phyloP scores from a whole-genome alignment of 208 protist genomes.

The Herpetomonas tarakana region DNA sequence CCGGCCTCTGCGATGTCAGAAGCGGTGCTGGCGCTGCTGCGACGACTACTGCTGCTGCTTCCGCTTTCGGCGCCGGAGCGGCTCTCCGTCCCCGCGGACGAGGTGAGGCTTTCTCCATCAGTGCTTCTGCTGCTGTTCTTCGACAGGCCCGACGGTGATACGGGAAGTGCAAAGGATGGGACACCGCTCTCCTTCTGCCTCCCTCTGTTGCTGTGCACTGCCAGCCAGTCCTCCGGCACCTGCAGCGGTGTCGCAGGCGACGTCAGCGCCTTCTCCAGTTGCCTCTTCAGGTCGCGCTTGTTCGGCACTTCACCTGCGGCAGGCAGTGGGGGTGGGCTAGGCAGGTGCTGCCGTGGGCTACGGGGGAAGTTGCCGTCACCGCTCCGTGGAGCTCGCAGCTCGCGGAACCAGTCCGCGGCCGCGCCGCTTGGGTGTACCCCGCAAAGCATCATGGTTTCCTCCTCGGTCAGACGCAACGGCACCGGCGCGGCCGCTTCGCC shows the following conservation, averaged over 20 bases:
- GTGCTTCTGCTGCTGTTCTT: too few species aligned
- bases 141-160: background rate
- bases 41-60: background rate
- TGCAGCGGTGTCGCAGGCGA: background rate
- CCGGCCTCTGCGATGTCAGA: background rate
- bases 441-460: slow-evolving; percentile 53
- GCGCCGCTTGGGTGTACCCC: slow-evolving; percentile 16
- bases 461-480: slow-evolving; percentile 23
- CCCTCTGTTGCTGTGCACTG: background rate
- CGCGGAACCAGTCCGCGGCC: background rate
- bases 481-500: background rate
- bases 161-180: background rate
- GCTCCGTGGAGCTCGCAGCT: background rate
- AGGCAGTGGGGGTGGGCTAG: too few species aligned
- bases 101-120: too few species aligned
- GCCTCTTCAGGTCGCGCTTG: background rate
- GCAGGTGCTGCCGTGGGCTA: too few species aligned
- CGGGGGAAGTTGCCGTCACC: background rate
- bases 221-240: background rate
- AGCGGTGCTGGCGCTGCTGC: background rate
- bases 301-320: too few species aligned
- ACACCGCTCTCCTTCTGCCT: background rate
- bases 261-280: background rate
- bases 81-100: background rate
- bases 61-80: background rate